Evolutionary conservation across 495 filamentous ascomycete species (phyloP).

Genomic region (Bathelium albidoporum): DNA sequence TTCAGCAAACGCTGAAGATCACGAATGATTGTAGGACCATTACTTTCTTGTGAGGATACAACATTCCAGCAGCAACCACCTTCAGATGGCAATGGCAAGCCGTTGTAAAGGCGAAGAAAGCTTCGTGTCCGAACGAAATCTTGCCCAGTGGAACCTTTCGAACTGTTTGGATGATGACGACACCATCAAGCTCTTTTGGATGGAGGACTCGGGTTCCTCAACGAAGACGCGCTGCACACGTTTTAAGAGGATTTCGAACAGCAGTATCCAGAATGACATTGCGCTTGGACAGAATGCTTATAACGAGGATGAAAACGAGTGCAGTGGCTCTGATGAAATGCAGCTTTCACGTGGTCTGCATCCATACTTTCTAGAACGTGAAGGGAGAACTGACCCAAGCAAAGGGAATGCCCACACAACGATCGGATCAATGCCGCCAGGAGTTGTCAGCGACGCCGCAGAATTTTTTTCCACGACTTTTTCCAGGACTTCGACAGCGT

Average conservation of each 20-base stretch:
- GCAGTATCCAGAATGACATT: background rate
- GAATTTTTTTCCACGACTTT: background rate
- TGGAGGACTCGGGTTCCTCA: background rate
- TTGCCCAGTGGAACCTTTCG: background rate
- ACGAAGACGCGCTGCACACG: background rate
- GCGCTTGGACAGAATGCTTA: background rate
- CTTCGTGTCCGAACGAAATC: background rate
- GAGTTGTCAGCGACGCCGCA: background rate
- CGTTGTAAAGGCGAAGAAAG: background rate
- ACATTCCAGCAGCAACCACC: background rate
- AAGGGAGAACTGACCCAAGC: background rate
- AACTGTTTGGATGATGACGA: background rate
- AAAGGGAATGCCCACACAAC: background rate
- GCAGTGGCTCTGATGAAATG: background rate
- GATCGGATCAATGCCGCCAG: background rate
- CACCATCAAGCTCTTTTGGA: background rate
- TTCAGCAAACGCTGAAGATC: background rate
- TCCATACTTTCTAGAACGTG: background rate
- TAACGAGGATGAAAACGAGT: background rate
- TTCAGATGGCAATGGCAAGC: background rate
- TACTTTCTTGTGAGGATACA: background rate
- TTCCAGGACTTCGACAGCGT: no score
- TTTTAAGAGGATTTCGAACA: background rate
- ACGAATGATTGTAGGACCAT: background rate
- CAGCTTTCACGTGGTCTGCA: background rate